Evolutionary conservation across 805 yeast genomes (phyloP), one percentile per base, ranked within the genome.

Genomic region (Candida mattraensis): DNA sequence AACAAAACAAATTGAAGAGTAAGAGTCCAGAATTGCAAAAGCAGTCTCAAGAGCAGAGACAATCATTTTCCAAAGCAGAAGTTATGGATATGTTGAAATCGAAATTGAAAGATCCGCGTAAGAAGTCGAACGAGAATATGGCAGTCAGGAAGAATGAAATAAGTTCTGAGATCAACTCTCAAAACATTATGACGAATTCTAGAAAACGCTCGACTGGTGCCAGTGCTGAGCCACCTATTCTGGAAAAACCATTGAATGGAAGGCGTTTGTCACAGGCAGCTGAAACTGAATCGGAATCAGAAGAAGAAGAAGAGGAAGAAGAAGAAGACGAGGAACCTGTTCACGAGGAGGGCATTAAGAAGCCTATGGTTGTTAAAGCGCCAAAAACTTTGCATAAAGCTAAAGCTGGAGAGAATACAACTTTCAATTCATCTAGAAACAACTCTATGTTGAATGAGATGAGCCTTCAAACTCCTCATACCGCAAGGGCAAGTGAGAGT

Each of bases 341-440:
- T 12, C 27, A 37, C 26, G 53, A 44, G 7, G 53, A 56, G 11
- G 44, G n/a, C n/a, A 57, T 18, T 42, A 48, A 49, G 19, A 64
- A 58, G 27, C 63, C 68, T 37, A 60, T 74, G 39, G 64, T 70
- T 13, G 79, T 74, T 4, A 66, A 67, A 24, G 66, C 76, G 2
- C 79, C 79, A 13, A 43, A 39, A 18, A 18, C 47, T 3, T 14
- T 30, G 4, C 21, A 44, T 3, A 33, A 20, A n/a, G n/a, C n/a
- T n/a, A n/a, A n/a, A n/a, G n/a, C n/a, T n/a, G n/a, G n/a, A n/a
- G n/a, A n/a, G 10, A 32, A 31, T 12, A 20, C 36, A 5, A 25
- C 31, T 18, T 22, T 24, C 6, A 18, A 30, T 20, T 30, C 34
- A n/a, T 36, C 39, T 18, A 34, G 35, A 24, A 36, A 36, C 27